phyloP scores from a whole-genome alignment of 495 filamentous ascomycete genomes.

The Penicillium waksmanii region DNA sequence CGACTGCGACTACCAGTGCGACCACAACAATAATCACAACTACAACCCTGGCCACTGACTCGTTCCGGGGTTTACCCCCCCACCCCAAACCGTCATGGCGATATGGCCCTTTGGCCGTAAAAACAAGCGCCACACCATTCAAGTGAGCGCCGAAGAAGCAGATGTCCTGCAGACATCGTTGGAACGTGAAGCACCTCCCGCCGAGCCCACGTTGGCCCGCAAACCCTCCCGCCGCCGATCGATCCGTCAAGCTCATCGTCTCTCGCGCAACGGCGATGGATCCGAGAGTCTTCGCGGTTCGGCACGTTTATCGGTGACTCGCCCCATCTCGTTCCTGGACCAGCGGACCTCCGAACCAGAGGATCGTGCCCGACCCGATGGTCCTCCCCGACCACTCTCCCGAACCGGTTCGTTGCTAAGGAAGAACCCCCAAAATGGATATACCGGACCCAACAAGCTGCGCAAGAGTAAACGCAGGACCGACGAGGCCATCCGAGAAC shows the following conservation, averaged over 20 bases:
- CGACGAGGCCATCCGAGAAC: conserved; percentile 74
- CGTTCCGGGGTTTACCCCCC: conserved; percentile 17
- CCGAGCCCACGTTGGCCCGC: conserved; percentile 36
- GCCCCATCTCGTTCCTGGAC: conserved; percentile 27
- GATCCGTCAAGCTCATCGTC: conserved; percentile 44
- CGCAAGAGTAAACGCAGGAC: conserved; percentile 78
- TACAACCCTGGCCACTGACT: conserved; percentile 2
- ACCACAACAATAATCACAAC: too few species aligned
- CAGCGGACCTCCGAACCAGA: conserved; percentile 21
- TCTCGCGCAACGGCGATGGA: conserved; percentile 34
- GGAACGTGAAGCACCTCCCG: conserved; percentile 28
- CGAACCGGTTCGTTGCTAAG: conserved; percentile 68
- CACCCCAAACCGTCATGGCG: conserved; percentile 57
- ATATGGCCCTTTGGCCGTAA: conserved; percentile 80
- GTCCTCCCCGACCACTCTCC: conserved; percentile 34
- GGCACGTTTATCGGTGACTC: conserved; percentile 39
- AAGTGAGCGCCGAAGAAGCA: conserved; percentile 43
- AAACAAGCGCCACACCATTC: conserved; percentile 54
- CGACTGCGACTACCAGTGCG: too few species aligned
- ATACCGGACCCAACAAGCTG: conserved; percentile 43
- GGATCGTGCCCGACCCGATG: conserved; percentile 12
- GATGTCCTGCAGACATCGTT: conserved; percentile 30
- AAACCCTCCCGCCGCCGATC: conserved; percentile 48
- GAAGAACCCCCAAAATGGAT: conserved; percentile 39
- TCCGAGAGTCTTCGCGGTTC: conserved; percentile 32